Evolutionary conservation across 176 grass and related monocot genomes (phyloP).

Genomic region (Phyllostachys edulis): DNA sequence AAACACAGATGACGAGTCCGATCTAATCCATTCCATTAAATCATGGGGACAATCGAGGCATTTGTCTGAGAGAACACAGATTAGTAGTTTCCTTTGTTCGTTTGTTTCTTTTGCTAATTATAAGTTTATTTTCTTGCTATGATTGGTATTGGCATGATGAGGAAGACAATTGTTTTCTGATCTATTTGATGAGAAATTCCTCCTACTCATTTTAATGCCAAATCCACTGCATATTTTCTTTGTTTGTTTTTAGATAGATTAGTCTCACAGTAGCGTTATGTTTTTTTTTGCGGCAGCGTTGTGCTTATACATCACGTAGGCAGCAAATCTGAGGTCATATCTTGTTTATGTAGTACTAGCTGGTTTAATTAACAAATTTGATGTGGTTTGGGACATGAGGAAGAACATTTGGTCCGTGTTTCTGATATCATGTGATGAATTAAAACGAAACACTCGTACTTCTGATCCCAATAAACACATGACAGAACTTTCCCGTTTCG

Average conservation of each 20-base stretch:
- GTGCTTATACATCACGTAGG: not conserved
- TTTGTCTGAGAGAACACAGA: slow-evolving; percentile 61
- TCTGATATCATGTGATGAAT: slow-evolving; percentile 49
- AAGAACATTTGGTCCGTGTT: slow-evolving; percentile 53
- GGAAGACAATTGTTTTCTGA: slow-evolving; percentile 29
- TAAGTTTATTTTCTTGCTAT: not conserved
- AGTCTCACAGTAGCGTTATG: not conserved
- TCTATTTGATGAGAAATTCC: slow-evolving; percentile 48
- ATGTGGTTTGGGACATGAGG: slow-evolving; percentile 20
- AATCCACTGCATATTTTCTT: not conserved
- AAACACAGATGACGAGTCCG: slow-evolving; percentile 65
- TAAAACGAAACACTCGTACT: slow-evolving; percentile 16
- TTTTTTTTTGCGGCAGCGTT: not conserved
- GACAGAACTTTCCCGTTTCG: not conserved
- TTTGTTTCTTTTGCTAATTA: not conserved
- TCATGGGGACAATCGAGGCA: slow-evolving; percentile 63
- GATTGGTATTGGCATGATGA: slow-evolving; percentile 29
- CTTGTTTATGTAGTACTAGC: not conserved
- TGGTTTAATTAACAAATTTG: not conserved
- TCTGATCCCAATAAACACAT: slow-evolving; percentile 22
- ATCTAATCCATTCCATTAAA: slow-evolving; percentile 57
- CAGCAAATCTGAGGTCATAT: not conserved
- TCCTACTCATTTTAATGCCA: slow-evolving; percentile 65
- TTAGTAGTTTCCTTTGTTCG: not conserved
- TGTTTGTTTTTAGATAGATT: not conserved